Evolutionary conservation across 2,329 filamentous ascomycete species (phyloP), one percentile per base, ranked within the genome.

Genomic region (Aspergillus sp.): DNA sequence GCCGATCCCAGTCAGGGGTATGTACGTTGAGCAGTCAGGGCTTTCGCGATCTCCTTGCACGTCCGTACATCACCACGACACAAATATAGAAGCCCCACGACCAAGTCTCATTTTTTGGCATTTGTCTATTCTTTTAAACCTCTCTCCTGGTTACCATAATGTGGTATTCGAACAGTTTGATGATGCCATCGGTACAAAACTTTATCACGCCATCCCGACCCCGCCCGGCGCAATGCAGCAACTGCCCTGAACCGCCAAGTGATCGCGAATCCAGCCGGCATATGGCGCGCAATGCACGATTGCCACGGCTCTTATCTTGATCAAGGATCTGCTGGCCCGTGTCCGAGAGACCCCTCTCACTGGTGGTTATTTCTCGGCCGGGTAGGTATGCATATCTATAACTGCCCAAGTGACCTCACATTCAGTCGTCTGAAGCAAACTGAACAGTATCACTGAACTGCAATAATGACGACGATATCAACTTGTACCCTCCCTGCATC

Each of bases 221-320:
- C 72, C 71, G 70, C 70, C 64, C 68, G 71, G 66, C 67, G 70
- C 71, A 70, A 74, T 70, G 59, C 25, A 8, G n/a, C 32, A n/a
- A 10, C 11, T 19, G 49, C 27, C 27, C 17, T 23, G 17, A 13
- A 52, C 36, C 21, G 2, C 32, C 36, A n/a, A 44, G 13, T 10
- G 51, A 54, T 54, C 52, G n/a, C 47, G 44, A 49, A 49, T 49
- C 13, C 23, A 10, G 3, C 47, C 44, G 25, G 47, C 47, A 49
- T 30, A 32, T 50, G 25, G 21, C 41, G 41, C 17, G 41, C 10
- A 19, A 17, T 11, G n/a, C 11, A 36, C 32, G 32, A 36, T 36
- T 13, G 17, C 17, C 39, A 42, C 15, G 39, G 7, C 39, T 19
- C 39, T 44, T 44, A 44, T 44, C 41, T 23, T 6, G 41, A 10